Base-by-base conservation (phyloP, 768 basidiomycete species). In the Rhodocollybia butyracea region DNA sequence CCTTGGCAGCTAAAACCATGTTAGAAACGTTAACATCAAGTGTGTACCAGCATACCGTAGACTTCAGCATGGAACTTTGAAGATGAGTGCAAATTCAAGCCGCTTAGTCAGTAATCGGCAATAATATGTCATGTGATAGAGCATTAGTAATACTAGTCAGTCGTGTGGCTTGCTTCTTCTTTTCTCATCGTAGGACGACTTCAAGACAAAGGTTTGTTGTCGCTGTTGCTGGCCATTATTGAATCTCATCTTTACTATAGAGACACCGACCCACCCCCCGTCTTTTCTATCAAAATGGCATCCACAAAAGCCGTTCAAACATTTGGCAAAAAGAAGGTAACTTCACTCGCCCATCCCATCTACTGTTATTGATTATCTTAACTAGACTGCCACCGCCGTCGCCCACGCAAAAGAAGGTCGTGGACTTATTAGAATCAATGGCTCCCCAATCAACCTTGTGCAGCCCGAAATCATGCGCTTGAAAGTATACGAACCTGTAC, bases 271-370 rank as follows among this genome's bases (percentile, higher is more conserved):
- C 61, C 30, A 31, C 60, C 63, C 61, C 56, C 54, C 55, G 58
- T 57, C 61, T 64, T 62, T 66, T 62, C 63, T 58, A 56, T 63
- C 67, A 83, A 76, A 74, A 91, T 91, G 89, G 83, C 72, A 62
- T 74, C 86, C 64, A 81, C 88, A 68, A 91, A 92, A 79, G 93
- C 95, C 79, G 96, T 98, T 64, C 96, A 98, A 73, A 96, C 93
- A 60, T 98, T 98, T 78, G 96, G 96, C 76, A 98, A 98, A 92
- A 98, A 98, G 88, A 98, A 98, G 90, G 93, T 83, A 71, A 60
- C 84, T 24, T 13, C 3, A 13, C 59, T 50, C 36, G 51, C 26
- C 52, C n/a, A 41, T 51, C 59, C 36, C 59, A 43, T 45, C 40
- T 42, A 38, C 30, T 55, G 38, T 52, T 31, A 50, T 46, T 29